Evolutionary conservation across 768 basidiomycete species (phyloP).

Genomic region (Inosperma sp.): DNA sequence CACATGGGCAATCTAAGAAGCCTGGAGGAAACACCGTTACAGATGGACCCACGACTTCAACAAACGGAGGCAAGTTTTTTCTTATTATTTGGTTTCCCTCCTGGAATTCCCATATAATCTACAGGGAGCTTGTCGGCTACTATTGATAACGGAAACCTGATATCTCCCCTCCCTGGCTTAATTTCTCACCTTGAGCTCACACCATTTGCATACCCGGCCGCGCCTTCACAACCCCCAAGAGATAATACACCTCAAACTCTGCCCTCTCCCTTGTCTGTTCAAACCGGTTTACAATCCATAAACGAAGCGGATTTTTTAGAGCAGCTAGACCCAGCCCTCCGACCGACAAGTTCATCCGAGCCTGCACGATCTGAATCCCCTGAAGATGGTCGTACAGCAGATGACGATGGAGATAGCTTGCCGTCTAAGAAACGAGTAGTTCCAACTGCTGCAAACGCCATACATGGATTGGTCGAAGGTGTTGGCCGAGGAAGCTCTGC

Average conservation of each 20-base stretch:
- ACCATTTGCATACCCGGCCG: too few relatives aligned
- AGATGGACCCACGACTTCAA: background rate
- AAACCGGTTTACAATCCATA: too few relatives aligned
- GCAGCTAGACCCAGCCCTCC: background rate
- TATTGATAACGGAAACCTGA: background rate
- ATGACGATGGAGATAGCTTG: background rate
- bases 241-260: background rate
- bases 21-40: too few relatives aligned
- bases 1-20: background rate
- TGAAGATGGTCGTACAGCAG: background rate
- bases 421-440: background rate
- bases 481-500: background rate
- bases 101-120: background rate
- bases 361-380: background rate
- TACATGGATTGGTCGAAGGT: background rate
- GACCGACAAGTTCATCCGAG: background rate
- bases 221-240: too few relatives aligned
- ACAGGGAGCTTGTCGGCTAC: background rate
- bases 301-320: background rate
- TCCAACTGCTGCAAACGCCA: background rate
- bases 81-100: background rate
- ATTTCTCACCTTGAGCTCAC: background rate
- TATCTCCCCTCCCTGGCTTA: background rate
- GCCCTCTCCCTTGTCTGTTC: too few relatives aligned
- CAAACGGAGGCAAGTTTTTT: background rate